These are phyloP conservation scores for Rhypophila decipiens DNA, from an alignment of 495 filamentous ascomycete species.

Conservation along the genomic window DNA sequence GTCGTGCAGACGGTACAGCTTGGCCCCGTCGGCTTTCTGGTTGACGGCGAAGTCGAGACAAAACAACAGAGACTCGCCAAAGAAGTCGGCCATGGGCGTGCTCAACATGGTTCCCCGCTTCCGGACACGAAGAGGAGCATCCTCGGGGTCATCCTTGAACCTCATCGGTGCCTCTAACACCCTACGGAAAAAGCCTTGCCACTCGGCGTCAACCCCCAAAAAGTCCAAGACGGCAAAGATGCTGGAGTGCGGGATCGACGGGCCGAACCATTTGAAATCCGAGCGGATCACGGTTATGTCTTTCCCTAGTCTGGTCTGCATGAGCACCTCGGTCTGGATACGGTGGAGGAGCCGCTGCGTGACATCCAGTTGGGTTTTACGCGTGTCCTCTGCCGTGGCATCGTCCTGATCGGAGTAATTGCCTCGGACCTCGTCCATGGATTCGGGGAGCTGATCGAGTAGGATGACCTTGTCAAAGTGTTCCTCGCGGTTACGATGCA, in stretches of 20 bases:
- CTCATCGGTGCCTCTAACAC: conserved; percentile 53
- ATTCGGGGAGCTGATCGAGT: conserved; percentile 42
- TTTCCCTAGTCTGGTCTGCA: conserved; percentile 44
- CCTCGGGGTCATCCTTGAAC: conserved; percentile 35
- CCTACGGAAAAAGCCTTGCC: conserved; percentile 55
- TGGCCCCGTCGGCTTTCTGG: conserved; percentile 40
- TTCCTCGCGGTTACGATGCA: conserved; percentile 4
- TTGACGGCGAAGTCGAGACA: conserved; percentile 64
- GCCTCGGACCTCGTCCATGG: conserved; percentile 22
- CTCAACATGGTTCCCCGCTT: conserved; percentile 53
- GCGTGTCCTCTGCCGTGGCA: conserved; percentile 12
- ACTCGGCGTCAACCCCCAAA: conserved; percentile 53
- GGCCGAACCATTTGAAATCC: conserved; percentile 58
- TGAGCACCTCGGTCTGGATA: conserved; percentile 52
- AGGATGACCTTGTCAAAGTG: conserved; percentile 28
- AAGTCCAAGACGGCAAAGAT: conserved; percentile 52
- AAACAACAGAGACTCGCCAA: conserved; percentile 59
- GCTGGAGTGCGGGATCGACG: conserved; percentile 53
- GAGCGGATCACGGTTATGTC: conserved; percentile 55
- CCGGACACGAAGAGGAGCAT: conserved; percentile 29
- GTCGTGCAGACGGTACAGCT: conserved; percentile 61
- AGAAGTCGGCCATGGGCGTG: conserved; percentile 50
- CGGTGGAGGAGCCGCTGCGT: conserved; percentile 56
- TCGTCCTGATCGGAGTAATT: conserved; percentile 15
- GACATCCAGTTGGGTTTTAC: conserved; percentile 17